phyloP scores from a whole-genome alignment of 78 protist genomes.

The Dictyostelium citrinum region DNA sequence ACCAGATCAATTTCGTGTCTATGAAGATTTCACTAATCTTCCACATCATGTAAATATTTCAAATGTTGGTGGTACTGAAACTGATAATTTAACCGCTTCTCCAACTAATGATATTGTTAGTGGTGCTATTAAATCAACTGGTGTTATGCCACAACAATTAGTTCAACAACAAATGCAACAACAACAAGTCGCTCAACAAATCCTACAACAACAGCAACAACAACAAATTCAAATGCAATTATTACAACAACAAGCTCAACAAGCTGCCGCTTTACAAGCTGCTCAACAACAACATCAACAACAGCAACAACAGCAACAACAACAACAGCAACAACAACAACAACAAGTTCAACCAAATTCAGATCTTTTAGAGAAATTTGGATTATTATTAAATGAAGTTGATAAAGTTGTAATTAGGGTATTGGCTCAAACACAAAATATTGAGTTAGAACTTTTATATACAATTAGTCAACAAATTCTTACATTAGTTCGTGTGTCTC shows the following conservation, averaged over 20 bases:
- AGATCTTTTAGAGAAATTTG: constrained; percentile 31
- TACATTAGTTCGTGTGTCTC: background rate
- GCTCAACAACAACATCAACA: constrained; percentile 11
- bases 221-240: constrained; percentile 4
- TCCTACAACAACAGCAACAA: background rate
- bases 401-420: constrained; percentile 28
- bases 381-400: constrained; percentile 33
- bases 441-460: constrained; percentile 41
- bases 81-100: background rate
- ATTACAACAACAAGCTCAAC: background rate
- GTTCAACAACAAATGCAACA: constrained; percentile 6
- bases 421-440: background rate
- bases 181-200: background rate
- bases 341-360: background rate
- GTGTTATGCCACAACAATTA: background rate
- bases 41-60: constrained; percentile 60
- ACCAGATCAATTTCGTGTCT: constrained; percentile 87
- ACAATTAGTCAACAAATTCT: constrained; percentile 47
- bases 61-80: background rate
- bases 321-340: background rate
- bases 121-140: constrained; percentile 1
- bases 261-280: background rate
- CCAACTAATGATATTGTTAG: background rate
- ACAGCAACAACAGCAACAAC: background rate
- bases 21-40: constrained; percentile 88